Conservation (phyloP, 2,329 filamentous ascomycete species). For the Beauveria asiatica region DNA sequence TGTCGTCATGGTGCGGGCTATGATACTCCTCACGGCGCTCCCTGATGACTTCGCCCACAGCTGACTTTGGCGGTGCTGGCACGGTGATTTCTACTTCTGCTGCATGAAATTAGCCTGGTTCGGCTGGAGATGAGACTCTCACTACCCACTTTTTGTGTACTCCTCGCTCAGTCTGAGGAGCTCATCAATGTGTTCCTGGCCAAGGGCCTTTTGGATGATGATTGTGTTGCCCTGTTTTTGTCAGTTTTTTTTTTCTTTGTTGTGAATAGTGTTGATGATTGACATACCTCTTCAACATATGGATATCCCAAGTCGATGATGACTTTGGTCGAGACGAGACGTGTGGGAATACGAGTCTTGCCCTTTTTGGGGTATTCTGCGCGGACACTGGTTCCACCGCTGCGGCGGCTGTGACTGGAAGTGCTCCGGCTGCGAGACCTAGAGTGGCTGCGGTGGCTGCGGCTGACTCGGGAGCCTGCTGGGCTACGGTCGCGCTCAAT, state of each 20-base stretch:
- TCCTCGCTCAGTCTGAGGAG: slow-evolving; percentile 75
- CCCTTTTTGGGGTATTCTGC: slow-evolving; percentile 71
- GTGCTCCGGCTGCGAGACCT: slow-evolving; percentile 32
- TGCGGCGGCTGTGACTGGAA: slow-evolving; percentile 40
- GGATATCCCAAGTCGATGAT: slow-evolving; percentile 80
- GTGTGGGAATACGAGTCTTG: slow-evolving; percentile 79
- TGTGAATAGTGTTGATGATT: background rate
- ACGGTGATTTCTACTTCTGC: slow-evolving; percentile 37
- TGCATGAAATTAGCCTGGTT: slow-evolving; percentile 14
- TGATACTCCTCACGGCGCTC: slow-evolving; percentile 28
- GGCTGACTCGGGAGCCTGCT: slow-evolving; percentile 30
- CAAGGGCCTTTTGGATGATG: slow-evolving; percentile 74
- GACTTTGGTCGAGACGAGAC: slow-evolving; percentile 70
- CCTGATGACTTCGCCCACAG: slow-evolving; percentile 37
- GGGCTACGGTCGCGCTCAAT: slow-evolving; percentile 33
- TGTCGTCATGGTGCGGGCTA: slow-evolving; percentile 16
- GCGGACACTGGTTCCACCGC: slow-evolving; percentile 41
- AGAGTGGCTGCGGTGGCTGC: slow-evolving; percentile 26
- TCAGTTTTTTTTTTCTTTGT: background rate
- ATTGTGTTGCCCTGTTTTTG: slow-evolving; percentile 63
- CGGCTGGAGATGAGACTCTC: background rate
- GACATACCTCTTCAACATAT: slow-evolving; percentile 71
- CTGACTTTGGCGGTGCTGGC: slow-evolving; percentile 30
- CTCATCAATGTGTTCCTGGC: slow-evolving; percentile 86
- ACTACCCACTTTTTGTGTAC: slow-evolving; percentile 51